These are phyloP conservation scores for Blastocystis sp. DNA, from an alignment of 352 stramenopile species.

Conservation along the genomic window DNA sequence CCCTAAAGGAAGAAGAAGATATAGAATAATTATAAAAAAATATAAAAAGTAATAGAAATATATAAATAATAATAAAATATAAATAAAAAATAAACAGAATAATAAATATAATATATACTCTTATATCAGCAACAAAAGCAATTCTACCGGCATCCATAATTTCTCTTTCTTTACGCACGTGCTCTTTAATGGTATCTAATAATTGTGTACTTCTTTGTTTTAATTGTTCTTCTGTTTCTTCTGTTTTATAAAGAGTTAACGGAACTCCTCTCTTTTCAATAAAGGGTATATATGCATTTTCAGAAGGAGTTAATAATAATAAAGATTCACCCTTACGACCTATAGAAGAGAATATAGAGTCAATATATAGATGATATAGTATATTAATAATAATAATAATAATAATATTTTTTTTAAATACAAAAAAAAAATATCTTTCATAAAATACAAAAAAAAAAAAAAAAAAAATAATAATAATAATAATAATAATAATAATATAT, in stretches of 20 bases:
- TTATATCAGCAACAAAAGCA: conserved; percentile 56
- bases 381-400: conserved; percentile 42
- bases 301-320: conserved; percentile 23
- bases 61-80: too few species aligned
- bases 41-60: too few species aligned
- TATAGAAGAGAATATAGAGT: too few species aligned
- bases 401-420: conserved; percentile 46
- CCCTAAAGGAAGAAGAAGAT: conserved; percentile 90
- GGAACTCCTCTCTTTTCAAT: conserved; percentile 11
- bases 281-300: conserved; percentile 33
- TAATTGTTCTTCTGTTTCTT: not conserved
- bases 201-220: conserved; percentile 4
- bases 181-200: conserved; percentile 40
- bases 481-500: conserved; percentile 44
- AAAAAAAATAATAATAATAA: conserved; percentile 20
- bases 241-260: conserved; percentile 1
- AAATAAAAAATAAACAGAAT: too few species aligned
- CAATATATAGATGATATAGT: too few species aligned
- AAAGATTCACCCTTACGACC: conserved; percentile 27
- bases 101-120: not conserved
- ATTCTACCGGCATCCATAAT: conserved; percentile 90
- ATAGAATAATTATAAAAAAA: too few species aligned
- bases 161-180: conserved; percentile 53
- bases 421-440: conserved; percentile 39
- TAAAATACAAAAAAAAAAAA: too few species aligned